Evolutionary conservation across 768 basidiomycete genomes (phyloP).

Genomic region (Tulasnella sp.): DNA sequence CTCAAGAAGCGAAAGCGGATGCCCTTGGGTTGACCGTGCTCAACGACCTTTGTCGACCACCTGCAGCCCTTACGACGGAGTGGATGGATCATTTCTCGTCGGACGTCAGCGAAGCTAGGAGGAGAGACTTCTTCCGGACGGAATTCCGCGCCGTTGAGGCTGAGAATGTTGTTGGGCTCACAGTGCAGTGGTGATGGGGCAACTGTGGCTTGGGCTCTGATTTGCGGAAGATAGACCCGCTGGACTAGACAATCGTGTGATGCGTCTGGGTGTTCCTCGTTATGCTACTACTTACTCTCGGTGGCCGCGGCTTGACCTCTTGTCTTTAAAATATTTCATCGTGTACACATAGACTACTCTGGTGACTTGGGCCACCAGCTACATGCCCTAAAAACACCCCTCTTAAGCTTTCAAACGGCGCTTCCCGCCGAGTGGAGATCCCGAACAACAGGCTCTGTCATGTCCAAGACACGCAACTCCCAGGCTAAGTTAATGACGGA

Average conservation of each 20-base stretch:
- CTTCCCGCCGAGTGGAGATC: too few species aligned
- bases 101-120: constrained; percentile 41
- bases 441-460: too few species aligned
- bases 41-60: constrained; percentile 11
- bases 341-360: not conserved
- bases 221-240: not conserved
- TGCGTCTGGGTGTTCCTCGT: not conserved
- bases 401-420: not conserved
- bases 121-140: constrained; percentile 62
- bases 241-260: not conserved
- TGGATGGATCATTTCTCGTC: constrained; percentile 39
- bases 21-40: constrained; percentile 12
- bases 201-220: not conserved
- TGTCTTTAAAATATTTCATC: not conserved
- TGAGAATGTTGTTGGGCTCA: constrained; percentile 64
- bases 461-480: too few species aligned
- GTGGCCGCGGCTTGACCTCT: not conserved
- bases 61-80: not conserved
- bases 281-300: not conserved
- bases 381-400: not conserved
- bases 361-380: not conserved
- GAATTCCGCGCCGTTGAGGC: constrained; percentile 81
- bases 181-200: constrained; percentile 59
- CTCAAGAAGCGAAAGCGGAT: constrained; percentile 26
- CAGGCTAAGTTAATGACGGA: too few species aligned